Percentiles rank a stretch among this genome's conserved stretches.
Evolutionary conservation across 176 grass and related monocot genomes (phyloP).

Genomic region (Musa schizocarpa): DNA sequence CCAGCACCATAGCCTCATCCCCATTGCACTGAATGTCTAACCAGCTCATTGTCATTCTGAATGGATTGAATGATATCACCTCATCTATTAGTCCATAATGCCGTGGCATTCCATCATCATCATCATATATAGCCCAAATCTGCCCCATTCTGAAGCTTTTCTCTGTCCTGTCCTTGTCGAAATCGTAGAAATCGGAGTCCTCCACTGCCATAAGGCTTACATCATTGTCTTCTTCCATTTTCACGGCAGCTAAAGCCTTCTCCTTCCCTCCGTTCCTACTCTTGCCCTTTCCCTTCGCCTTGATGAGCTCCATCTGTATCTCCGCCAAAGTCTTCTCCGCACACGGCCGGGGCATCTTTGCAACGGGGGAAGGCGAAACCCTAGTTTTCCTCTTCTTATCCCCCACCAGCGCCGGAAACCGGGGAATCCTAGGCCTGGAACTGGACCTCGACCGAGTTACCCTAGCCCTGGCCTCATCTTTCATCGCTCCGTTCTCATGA

Average conservation of each 20-base stretch:
- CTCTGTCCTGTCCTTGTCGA: conserved; percentile 60
- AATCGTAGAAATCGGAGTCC: conserved; percentile 93
- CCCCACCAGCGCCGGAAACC: conserved; percentile 3
- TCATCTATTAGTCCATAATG: conserved; percentile 55
- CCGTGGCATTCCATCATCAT: conserved; percentile 80
- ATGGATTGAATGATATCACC: conserved; percentile 29
- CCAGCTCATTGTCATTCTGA: conserved; percentile 46
- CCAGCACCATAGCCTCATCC: conserved; percentile 28
- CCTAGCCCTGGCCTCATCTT: neutral
- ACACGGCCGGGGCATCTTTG: conserved; percentile 33
- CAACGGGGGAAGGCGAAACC: neutral
- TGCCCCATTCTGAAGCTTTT: conserved; percentile 73
- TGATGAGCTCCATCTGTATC: conserved; percentile 52
- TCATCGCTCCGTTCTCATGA: neutral
- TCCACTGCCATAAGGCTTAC: conserved; percentile 59
- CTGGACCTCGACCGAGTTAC: conserved; percentile 10
- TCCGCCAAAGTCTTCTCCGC: conserved; percentile 74
- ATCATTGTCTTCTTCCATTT: conserved; percentile 14
- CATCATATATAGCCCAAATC: conserved; percentile 86
- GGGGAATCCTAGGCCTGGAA: conserved; percentile 12
- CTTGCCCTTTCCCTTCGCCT: conserved; percentile 30
- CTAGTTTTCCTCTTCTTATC: conserved; percentile 16
- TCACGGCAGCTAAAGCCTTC: neutral
- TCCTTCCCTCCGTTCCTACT: conserved; percentile 20
- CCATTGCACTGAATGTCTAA: conserved; percentile 42